A percentile compares a stretch with the other conserved stretches of the same genome.
Evolutionary conservation across 1,284 basidiomycete genomes (phyloP).

Genomic region (Microbotryum violaceum): DNA sequence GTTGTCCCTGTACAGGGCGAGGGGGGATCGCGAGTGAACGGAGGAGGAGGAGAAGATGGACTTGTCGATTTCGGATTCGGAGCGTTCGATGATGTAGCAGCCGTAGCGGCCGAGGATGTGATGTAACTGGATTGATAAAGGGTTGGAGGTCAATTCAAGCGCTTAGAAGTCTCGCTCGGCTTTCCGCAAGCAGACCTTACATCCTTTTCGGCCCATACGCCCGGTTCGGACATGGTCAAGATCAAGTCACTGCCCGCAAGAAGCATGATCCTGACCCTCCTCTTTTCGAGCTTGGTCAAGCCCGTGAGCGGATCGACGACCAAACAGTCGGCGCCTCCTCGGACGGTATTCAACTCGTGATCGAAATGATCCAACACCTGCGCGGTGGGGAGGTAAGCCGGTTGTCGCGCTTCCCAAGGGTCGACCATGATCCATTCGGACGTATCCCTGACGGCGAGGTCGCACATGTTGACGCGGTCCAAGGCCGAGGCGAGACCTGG

Average conservation of each 20-base stretch:
- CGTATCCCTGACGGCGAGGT: constrained; percentile 33
- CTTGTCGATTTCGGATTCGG: constrained; percentile 71
- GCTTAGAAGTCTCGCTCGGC: no score
- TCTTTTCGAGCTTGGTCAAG: constrained; percentile 34
- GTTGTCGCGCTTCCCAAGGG: constrained; percentile 36
- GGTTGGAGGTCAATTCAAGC: constrained; percentile 7
- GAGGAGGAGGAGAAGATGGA: constrained; percentile 34
- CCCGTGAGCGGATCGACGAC: constrained; percentile 25
- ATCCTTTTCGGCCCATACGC: constrained; percentile 92
- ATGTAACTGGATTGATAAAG: constrained; percentile 57
- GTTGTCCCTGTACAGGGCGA: constrained; percentile 54
- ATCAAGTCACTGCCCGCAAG: constrained; percentile 96
- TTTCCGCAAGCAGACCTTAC: constrained; percentile 47
- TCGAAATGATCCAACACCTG: constrained; percentile 39
- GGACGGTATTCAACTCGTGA: constrained; percentile 34
- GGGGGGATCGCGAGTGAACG: constrained; percentile 30
- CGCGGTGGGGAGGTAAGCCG: constrained; percentile 36
- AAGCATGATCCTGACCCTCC: constrained; percentile 66
- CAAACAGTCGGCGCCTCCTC: constrained; percentile 31
- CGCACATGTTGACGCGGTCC: constrained; percentile 38
- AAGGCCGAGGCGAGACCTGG: constrained; percentile 33
- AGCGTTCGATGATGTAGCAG: constrained; percentile 88
- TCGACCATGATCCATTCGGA: constrained; percentile 39
- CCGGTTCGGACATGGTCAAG: constrained; percentile 96
- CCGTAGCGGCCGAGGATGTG: constrained; percentile 93